Base-by-base conservation (phyloP, 345 rosid genomes). In the Aegle marmelos region DNA sequence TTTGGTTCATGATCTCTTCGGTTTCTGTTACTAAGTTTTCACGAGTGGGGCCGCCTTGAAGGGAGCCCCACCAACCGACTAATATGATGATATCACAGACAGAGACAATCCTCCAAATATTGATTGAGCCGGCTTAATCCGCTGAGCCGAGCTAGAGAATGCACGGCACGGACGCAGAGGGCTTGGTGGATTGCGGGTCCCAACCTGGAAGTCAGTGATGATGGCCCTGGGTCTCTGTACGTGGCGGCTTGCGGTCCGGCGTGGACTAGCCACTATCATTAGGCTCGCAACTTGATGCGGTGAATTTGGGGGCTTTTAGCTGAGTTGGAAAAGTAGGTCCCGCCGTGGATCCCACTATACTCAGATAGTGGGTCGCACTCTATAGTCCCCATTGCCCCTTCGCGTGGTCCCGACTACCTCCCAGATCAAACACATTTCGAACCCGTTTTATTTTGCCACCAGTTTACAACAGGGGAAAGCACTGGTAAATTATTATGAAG, bases 201-300 rank as follows among this genome's bases (percentile, higher is more conserved):
- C 83, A n/a, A 0, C 1, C 34, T 10, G 25, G 63, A 65, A 31
- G 31, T 59, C 67, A 59, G 2, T 28, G 25, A 73, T 77, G 78
- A 82, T 74, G 41, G n/a, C 72, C 70, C 45, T 25, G 41, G 16
- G 24, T 50, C 50, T 76, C 83, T 72, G 92, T 80, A 76, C 76
- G 76, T 79, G 86, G 91, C 91, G 91, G 93, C 89, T 88, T 74
- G 62, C 79, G 86, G 93, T 90, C 88, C 78, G 93, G 86, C 88
- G 85, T 88, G 89, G 87, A 86, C 89, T 82, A 88, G 86, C 91
- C 87, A 75, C 77, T 75, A 88, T 88, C 84, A 87, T 90, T 85
- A 74, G 77, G 87, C 88, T 84, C 81, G 79, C 93, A 86, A 84
- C 80, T 84, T 88, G 80, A 54, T 70, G 82, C 31, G 60, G 78